Base-by-base conservation (phyloP, 2,329 filamentous ascomycete genomes). In the Sporothrix mexicana region DNA sequence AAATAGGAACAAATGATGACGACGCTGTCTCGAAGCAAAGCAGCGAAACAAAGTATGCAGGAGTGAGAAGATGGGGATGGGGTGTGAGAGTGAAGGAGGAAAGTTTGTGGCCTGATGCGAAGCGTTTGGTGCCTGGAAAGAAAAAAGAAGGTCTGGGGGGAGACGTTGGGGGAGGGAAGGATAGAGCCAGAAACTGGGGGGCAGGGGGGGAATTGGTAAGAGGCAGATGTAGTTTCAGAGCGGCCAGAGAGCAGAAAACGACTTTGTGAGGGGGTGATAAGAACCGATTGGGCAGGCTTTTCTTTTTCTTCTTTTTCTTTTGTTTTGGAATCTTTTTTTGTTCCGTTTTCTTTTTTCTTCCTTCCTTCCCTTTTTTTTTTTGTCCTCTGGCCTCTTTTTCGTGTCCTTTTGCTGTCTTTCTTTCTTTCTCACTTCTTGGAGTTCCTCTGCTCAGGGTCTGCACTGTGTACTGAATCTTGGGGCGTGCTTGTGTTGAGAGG, bases 21-120 rank as follows among this genome's bases (percentile, higher is more conserved):
- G 70, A 72, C 70, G 43, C 41, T 64, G 6, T 51, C 41, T 20
- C 20, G 57, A 51, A 62, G 20, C 45, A 23, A 49, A 10, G 36
- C 20, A 45, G 69, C 20, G 30, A 43, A 71, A 67, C 49, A 12
- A 49, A 67, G 64, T 69, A 59, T 73, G 72, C 25, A 72, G 71
- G 62, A 47, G 69, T 30, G 47, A 73, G 72, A 69, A 51, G 66
- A 66, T 43, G 55, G 47, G 25, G 47, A 55, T 20, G 57, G 57
- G 30, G 23, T 13, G 59, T 43, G 57, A 62, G 30, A 64, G 57
- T 66, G 15, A 36, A 30, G 53, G 41, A 17, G 1, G 47, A 61
- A 72, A 66, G 70, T 62, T 74, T 73, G 62, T 73, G 74, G 75
- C 76, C 76, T 77, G 70, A 75, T 71, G 71, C 64, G 62, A 36